Evolutionary conservation across 1,139 yeast species (phyloP).

Genomic region (Yamadazyma mexicana): DNA sequence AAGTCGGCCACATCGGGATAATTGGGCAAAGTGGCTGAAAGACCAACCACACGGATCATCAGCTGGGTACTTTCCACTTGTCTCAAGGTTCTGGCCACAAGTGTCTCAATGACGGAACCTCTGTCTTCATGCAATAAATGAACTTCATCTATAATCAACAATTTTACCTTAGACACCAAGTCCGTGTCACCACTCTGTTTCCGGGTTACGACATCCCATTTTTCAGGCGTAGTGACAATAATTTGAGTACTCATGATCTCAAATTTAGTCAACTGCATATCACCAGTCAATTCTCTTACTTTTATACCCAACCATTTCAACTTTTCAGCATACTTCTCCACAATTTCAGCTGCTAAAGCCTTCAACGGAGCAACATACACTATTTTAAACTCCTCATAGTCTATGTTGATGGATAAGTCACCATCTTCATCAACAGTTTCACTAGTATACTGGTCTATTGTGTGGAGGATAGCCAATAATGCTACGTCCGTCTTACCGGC

Average conservation of each 20-base stretch:
- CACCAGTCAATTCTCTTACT: slow-evolving; percentile 92
- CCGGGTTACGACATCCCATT: slow-evolving; percentile 97
- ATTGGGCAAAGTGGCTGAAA: slow-evolving; percentile 95
- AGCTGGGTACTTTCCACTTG: slow-evolving; percentile 93
- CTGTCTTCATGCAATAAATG: slow-evolving; percentile 96
- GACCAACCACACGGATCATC: slow-evolving; percentile 94
- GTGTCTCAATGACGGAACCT: slow-evolving; percentile 94
- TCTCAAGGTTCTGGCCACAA: slow-evolving; percentile 91
- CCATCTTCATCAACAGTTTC: slow-evolving; percentile 50
- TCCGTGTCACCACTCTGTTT: slow-evolving; percentile 86
- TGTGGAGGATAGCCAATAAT: slow-evolving; percentile 67
- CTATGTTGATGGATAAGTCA: slow-evolving; percentile 57
- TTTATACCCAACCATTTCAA: slow-evolving; percentile 81
- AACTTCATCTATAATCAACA: slow-evolving; percentile 92
- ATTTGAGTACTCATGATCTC: slow-evolving; percentile 82
- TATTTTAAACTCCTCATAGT: slow-evolving; percentile 69
- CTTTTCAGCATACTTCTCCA: slow-evolving; percentile 79
- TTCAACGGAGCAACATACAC: slow-evolving; percentile 93
- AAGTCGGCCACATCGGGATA: slow-evolving; percentile 95
- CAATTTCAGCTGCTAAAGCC: slow-evolving; percentile 97
- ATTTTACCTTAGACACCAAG: slow-evolving; percentile 77
- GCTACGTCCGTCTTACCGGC: slow-evolving; percentile 99
- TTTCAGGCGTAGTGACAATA: slow-evolving; percentile 91
- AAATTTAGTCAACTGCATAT: slow-evolving; percentile 70
- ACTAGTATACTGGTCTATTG: slow-evolving; percentile 60